phyloP scores from a whole-genome alignment of 768 basidiomycete species.

The Stropharia rugosoannulata region DNA sequence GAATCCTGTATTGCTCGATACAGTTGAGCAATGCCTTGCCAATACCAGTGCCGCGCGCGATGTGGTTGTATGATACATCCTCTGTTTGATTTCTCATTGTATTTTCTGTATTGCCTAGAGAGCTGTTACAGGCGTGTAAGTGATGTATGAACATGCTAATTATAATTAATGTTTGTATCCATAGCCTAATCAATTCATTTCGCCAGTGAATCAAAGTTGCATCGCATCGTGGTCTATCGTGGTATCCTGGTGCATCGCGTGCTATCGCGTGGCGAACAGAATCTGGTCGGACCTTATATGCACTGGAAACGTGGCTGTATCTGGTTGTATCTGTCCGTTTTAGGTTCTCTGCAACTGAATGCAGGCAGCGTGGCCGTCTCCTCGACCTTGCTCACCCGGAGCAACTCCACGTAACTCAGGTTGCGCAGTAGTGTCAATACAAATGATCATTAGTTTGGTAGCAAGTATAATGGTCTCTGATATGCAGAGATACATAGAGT shows the following conservation, averaged over 20 bases:
- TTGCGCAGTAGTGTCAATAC: neutral
- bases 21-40: constrained; percentile 69
- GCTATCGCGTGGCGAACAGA: neutral
- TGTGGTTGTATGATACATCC: constrained; percentile 6
- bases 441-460: neutral
- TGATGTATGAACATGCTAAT: constrained; percentile 1
- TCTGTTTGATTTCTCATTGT: neutral
- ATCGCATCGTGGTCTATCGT: neutral
- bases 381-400: neutral
- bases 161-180: constrained; percentile 1
- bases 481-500: constrained; percentile 4
- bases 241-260: neutral
- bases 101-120: neutral
- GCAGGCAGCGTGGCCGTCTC: neutral
- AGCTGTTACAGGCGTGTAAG: neutral
- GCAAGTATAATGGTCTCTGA: neutral
- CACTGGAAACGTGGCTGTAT: neutral
- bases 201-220: neutral
- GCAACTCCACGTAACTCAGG: neutral
- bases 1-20: constrained; percentile 81
- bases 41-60: constrained; percentile 27
- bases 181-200: constrained; percentile 1
- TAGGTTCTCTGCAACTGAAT: neutral
- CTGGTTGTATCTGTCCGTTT: neutral
- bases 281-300: neutral